Base-by-base conservation (phyloP, 805 yeast species). In the Kazachstania bromeliacearum region DNA sequence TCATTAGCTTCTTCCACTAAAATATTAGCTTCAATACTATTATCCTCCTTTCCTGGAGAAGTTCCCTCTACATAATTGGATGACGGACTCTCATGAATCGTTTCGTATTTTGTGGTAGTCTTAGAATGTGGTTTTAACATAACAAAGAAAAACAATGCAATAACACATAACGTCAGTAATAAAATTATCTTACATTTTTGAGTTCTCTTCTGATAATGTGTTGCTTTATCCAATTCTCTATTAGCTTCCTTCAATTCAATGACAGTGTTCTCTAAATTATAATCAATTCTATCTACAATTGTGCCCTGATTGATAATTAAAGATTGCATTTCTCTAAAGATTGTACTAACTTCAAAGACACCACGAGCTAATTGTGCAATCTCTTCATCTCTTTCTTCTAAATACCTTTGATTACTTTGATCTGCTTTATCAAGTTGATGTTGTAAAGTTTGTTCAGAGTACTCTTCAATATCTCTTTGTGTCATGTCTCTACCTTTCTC, bases 291-390 rank as follows among this genome's bases (percentile, higher is more conserved):
- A 60, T 92, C 98, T 41, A 92, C 67, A 30, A 92, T 71, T 0
- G 96, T 85, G 1, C 98, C 98, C 60, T 92, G 98, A 51, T 92
- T 97, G 38, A 92, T 81, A 29, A 92, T 84, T 70, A 92, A 68
- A 26, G 77, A 75, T 51, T 94, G 96, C 73, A 92, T 73, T 52
- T 92, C 97, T 55, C 82, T 81, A 65, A 92, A 92, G 31, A 92
- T 89, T 1, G 89, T 85, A 21, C 94, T 82, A 1, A 92, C 84
- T 55, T 92, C 99, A 28, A 89, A 64, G 31, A 92, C 94, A 35
- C 96, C 95, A 66, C 84, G 85, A 4, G 98, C 97, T 36, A 92
- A 70, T 46, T 81, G 82, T 22, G 82, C 81, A 36, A 92, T 92
- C 52, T 89, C 98, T 36, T 77, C 73, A 52, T 92, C 98, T 36